A percentile compares a stretch with the other conserved stretches of the same genome.
phyloP scores from a whole-genome alignment of 1,284 basidiomycete genomes.

The Uromyces viciae-fabae region DNA sequence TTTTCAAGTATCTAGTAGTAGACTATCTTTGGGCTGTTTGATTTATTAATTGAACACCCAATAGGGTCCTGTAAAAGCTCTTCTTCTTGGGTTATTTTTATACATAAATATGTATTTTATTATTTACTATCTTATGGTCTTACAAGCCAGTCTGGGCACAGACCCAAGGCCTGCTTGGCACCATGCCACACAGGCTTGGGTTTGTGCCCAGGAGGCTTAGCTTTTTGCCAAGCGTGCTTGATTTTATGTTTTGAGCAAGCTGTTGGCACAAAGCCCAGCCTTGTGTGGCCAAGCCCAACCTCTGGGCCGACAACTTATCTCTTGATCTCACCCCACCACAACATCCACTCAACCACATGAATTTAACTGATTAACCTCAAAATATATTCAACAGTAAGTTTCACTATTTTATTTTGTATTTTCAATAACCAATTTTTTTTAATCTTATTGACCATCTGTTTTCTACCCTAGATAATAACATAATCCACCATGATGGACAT shows the following conservation, averaged over 20 bases:
- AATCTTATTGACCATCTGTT: background rate
- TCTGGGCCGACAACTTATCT: background rate
- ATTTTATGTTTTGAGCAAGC: background rate
- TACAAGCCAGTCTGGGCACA: too few relatives aligned
- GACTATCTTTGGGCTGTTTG: too few relatives aligned
- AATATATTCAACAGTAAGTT: background rate
- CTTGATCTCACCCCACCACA: background rate
- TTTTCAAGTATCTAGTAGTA: too few relatives aligned
- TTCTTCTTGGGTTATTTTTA: too few relatives aligned
- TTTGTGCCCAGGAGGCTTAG: background rate
- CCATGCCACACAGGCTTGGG: background rate
- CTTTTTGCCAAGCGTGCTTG: too few relatives aligned
- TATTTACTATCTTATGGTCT: too few relatives aligned
- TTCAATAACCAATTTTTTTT: background rate
- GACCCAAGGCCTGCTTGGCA: background rate
- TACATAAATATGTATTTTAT: too few relatives aligned
- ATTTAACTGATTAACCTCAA: too few relatives aligned
- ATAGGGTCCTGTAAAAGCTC: too few relatives aligned
- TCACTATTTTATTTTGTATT: background rate
- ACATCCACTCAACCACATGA: too few relatives aligned
- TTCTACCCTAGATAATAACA: background rate
- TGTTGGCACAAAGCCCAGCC: background rate
- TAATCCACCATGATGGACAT: too few relatives aligned
- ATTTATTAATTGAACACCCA: too few relatives aligned
- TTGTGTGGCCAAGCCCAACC: background rate